These are phyloP conservation scores for Penicillium aurantiogriseum DNA, from an alignment of 2,329 filamentous ascomycete genomes.

Conservation along the genomic window DNA sequence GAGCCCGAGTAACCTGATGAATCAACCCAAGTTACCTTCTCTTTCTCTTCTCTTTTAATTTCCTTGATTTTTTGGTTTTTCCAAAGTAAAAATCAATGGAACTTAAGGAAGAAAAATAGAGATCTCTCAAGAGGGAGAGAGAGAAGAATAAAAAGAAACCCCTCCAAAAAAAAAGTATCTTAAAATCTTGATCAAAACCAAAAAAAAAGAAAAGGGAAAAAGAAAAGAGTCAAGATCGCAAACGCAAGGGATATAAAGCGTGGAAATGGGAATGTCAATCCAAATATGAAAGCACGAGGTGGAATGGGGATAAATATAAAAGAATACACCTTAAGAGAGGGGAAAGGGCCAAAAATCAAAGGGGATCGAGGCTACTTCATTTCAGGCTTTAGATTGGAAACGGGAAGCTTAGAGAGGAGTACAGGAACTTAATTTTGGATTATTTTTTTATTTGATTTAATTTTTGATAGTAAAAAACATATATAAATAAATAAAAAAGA, in stretches of 20 bases:
- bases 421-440: constrained; percentile 3
- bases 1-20: constrained; percentile 9
- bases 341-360: constrained; percentile 11
- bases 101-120: not conserved
- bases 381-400: constrained; percentile 24
- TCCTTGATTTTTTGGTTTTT: not conserved
- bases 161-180: not conserved
- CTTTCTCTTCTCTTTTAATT: not conserved
- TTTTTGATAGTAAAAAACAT: not conserved
- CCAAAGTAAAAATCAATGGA: not conserved
- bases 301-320: constrained; percentile 18
- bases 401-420: constrained; percentile 15
- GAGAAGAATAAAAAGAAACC: constrained; percentile 2
- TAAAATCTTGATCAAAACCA: not conserved
- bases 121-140: not conserved
- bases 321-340: constrained; percentile 7
- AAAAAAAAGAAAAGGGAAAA: constrained; percentile 6
- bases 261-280: constrained; percentile 31
- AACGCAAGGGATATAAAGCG: constrained; percentile 33
- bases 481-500: not conserved
- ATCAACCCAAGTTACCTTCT: constrained; percentile 2
- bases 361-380: constrained; percentile 27
- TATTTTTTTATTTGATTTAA: not conserved
- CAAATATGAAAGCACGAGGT: constrained; percentile 23
- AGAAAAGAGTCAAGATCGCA: constrained; percentile 15